phyloP scores from a whole-genome alignment of 129 eudicot species.

The Helianthus tuberosus region DNA sequence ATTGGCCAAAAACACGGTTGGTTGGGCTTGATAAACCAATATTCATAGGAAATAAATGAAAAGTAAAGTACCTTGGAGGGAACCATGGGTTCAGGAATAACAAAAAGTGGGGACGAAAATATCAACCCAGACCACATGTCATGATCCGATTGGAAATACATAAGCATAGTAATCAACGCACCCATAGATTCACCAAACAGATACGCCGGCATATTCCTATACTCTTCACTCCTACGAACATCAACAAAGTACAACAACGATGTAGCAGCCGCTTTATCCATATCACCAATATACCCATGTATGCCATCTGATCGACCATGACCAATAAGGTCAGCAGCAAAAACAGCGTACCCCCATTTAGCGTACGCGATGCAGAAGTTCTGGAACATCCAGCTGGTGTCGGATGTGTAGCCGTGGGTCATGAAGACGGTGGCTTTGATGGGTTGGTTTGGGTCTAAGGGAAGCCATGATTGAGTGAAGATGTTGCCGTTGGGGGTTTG shows the following conservation, averaged over 20 bases:
- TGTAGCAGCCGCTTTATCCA: constrained; percentile 60
- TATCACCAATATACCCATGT: constrained; percentile 63
- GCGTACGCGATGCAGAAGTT: constrained; percentile 71
- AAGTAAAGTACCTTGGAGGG: constrained; percentile 66
- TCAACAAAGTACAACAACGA: constrained; percentile 52
- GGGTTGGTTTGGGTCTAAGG: constrained; percentile 38
- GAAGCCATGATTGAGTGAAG: constrained; percentile 80
- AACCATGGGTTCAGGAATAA: constrained; percentile 60
- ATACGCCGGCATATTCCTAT: constrained; percentile 58
- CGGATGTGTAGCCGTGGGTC: constrained; percentile 85
- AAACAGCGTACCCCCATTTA: constrained; percentile 83
- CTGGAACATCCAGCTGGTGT: constrained; percentile 76
- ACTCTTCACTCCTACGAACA: constrained; percentile 59
- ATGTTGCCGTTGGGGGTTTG: constrained; percentile 63
- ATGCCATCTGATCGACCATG: constrained; percentile 84
- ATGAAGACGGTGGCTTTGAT: constrained; percentile 61
- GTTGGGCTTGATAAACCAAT: too few relatives aligned
- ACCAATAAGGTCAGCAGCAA: constrained; percentile 74
- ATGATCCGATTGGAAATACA: constrained; percentile 73
- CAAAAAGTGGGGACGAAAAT: constrained; percentile 68
- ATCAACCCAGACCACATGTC: constrained; percentile 72
- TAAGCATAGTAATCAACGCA: constrained; percentile 57
- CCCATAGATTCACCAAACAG: constrained; percentile 80
- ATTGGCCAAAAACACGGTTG: too few relatives aligned
- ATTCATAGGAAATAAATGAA: too few relatives aligned